Evolutionary conservation across 129 eudicot species (phyloP).

Genomic region (Lactuca sativa): DNA sequence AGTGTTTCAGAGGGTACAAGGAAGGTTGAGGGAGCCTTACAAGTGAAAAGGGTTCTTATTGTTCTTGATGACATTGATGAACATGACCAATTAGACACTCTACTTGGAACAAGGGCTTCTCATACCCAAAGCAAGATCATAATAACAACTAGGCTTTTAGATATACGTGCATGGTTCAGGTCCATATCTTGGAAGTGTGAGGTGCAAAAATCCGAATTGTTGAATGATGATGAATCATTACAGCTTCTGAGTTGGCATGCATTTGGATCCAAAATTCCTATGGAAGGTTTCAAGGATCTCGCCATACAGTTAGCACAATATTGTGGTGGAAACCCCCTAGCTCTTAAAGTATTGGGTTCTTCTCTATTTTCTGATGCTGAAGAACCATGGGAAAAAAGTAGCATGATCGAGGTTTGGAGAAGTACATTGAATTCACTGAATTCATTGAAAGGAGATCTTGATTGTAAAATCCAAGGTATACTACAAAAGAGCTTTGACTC

Average conservation of each 20-base stretch:
- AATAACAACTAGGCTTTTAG: no score
- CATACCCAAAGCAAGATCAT: no score
- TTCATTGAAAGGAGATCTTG: conserved; percentile 16
- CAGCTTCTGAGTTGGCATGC: no score
- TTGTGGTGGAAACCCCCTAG: conserved; percentile 29
- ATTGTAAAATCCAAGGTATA: neutral
- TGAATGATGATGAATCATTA: no score
- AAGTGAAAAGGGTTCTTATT: neutral
- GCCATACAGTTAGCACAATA: neutral
- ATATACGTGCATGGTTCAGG: no score
- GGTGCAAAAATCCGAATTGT: no score
- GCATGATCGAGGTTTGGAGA: no score
- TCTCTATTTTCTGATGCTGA: no score
- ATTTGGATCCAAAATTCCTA: conserved; percentile 18
- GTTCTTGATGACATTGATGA: conserved; percentile 5
- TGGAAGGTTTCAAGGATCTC: conserved; percentile 2
- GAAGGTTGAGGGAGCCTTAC: no score
- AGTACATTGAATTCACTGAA: no score
- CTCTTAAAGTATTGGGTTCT: neutral
- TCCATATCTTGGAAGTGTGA: no score
- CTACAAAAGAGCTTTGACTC: conserved; percentile 9
- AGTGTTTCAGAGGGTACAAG: neutral
- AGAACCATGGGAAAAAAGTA: no score
- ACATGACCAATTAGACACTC: neutral
- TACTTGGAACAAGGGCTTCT: neutral